phyloP scores from a whole-genome alignment of 306 rosid species.

The Parietaria judaica region DNA sequence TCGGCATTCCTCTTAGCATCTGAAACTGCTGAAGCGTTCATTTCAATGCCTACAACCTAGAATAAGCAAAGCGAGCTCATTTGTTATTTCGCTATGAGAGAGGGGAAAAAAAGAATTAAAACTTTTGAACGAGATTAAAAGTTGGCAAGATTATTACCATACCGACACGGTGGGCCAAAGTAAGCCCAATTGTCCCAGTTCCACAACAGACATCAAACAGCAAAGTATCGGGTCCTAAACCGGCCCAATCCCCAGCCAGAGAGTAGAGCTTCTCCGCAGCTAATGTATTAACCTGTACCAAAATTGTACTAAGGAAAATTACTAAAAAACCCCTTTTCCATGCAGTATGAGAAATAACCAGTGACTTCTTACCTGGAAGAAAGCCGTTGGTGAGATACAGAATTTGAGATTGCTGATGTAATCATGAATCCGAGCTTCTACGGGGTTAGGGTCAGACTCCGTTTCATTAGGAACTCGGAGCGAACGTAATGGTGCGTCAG shows the following conservation, averaged over 20 bases:
- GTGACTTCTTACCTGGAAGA: constrained; percentile 62
- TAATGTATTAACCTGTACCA: constrained; percentile 74
- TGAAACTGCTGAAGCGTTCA: constrained; percentile 89
- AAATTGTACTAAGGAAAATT: constrained; percentile 5
- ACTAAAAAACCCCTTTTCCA: constrained; percentile 3
- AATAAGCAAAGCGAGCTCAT: constrained; percentile 18
- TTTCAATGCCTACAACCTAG: constrained; percentile 96
- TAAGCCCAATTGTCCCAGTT: constrained; percentile 93
- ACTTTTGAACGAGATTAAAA: background rate
- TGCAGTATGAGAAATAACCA: constrained; percentile 10
- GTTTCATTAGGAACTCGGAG: constrained; percentile 40
- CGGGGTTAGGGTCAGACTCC: constrained; percentile 23
- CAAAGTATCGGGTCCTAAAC: constrained; percentile 79
- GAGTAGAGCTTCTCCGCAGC: constrained; percentile 97
- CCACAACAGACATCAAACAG: constrained; percentile 94
- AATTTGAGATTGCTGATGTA: constrained; percentile 65
- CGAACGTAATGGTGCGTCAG: constrained; percentile 58
- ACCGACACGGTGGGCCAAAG: constrained; percentile 94
- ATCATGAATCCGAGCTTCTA: constrained; percentile 73
- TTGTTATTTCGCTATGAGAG: constrained; percentile 1
- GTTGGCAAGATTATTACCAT: constrained; percentile 66
- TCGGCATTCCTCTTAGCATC: constrained; percentile 90
- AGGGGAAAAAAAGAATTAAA: background rate
- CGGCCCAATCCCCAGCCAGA: constrained; percentile 98
- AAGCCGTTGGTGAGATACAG: constrained; percentile 91